phyloP scores from a whole-genome alignment of 306 rosid genomes.

The Senna siamea region DNA sequence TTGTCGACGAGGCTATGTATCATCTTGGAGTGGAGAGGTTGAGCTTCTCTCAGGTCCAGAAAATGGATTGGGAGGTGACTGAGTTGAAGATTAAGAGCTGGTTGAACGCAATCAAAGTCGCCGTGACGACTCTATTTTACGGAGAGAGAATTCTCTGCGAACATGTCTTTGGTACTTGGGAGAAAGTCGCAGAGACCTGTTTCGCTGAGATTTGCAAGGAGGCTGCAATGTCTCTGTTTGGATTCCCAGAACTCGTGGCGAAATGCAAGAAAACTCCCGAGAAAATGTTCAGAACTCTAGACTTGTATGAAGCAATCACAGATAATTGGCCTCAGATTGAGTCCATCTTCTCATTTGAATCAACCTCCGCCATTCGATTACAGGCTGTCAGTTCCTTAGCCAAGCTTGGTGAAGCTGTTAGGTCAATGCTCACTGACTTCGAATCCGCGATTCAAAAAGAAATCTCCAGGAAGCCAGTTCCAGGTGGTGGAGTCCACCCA shows the following conservation, averaged over 20 bases:
- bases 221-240: conserved; percentile 53
- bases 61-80: conserved; percentile 71
- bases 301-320: conserved; percentile 67
- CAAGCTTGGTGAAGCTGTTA: conserved; percentile 53
- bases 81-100: conserved; percentile 72
- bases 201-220: conserved; percentile 66
- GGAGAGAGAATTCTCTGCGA: conserved; percentile 71
- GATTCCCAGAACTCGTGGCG: conserved; percentile 68
- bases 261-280: conserved; percentile 78
- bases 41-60: conserved; percentile 61
- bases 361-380: conserved; percentile 50
- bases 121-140: conserved; percentile 56
- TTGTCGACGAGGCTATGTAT: conserved; percentile 66
- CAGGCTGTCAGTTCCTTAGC: conserved; percentile 46
- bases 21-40: conserved; percentile 69
- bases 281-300: conserved; percentile 72
- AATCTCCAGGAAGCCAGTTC: conserved; percentile 57
- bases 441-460: conserved; percentile 81
- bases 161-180: conserved; percentile 53
- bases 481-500: conserved; percentile 80
- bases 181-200: conserved; percentile 53
- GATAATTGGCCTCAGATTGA: conserved; percentile 61
- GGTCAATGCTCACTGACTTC: conserved; percentile 60
- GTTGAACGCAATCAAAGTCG: conserved; percentile 58
- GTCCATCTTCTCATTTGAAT: conserved; percentile 62